Evolutionary conservation across 495 filamentous ascomycete species (phyloP).

Genomic region (Pyrenula aspistea): DNA sequence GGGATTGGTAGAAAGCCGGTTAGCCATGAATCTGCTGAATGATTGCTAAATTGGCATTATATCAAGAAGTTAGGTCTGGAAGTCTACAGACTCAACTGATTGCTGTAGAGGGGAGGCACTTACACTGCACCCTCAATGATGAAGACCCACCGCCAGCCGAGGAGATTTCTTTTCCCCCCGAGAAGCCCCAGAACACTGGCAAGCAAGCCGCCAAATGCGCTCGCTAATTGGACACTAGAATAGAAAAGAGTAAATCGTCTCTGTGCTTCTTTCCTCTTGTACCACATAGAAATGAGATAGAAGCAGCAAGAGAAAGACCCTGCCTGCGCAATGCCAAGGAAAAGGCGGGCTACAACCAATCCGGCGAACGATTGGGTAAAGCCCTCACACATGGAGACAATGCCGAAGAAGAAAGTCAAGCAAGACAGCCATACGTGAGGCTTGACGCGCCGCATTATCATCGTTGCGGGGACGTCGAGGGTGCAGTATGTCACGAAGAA

Average conservation of each 20-base stretch:
- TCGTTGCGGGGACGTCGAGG: constrained; percentile 45
- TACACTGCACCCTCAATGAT: constrained; percentile 25
- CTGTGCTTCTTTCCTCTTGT: constrained; percentile 57
- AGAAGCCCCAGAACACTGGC: constrained; percentile 21
- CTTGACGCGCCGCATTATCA: constrained; percentile 66
- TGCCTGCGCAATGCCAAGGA: constrained; percentile 80
- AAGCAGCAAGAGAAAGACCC: constrained; percentile 69
- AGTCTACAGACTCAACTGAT: too few relatives aligned
- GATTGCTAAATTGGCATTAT: too few relatives aligned
- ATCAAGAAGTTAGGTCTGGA: too few relatives aligned
- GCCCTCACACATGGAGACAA: constrained; percentile 18
- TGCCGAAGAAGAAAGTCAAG: constrained; percentile 21
- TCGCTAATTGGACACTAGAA: constrained; percentile 13
- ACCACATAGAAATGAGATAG: constrained; percentile 82
- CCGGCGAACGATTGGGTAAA: constrained; percentile 30
- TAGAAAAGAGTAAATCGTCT: constrained; percentile 22
- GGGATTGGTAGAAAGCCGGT: too few relatives aligned
- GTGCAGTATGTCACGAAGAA: constrained; percentile 27
- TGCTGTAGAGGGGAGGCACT: too few relatives aligned
- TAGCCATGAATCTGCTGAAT: too few relatives aligned
- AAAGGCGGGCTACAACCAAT: constrained; percentile 71
- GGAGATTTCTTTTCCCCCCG: constrained; percentile 19
- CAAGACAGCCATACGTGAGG: constrained; percentile 48
- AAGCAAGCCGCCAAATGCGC: constrained; percentile 23
- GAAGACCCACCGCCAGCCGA: constrained; percentile 34